These are phyloP conservation scores for Aspergillus homomorphus DNA, from an alignment of 495 filamentous ascomycete species.

Conservation along the genomic window DNA sequence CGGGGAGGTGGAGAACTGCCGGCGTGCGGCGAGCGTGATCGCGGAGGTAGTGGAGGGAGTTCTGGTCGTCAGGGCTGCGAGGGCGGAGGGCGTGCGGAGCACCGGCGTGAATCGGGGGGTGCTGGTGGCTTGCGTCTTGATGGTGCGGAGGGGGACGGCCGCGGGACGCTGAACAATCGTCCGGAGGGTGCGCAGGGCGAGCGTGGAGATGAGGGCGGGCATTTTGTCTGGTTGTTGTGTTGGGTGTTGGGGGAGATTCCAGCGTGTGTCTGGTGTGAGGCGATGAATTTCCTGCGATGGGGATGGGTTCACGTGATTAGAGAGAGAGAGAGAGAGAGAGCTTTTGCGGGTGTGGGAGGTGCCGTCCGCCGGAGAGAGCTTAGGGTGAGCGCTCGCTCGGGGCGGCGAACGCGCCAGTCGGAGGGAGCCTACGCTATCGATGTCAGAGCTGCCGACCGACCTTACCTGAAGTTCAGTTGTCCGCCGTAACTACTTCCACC, in stretches of 20 bases:
- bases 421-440: slow-evolving; percentile 14
- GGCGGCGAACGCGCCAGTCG: slow-evolving; percentile 31
- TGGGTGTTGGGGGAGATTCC: not conserved
- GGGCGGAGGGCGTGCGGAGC: slow-evolving; percentile 32
- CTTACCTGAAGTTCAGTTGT: not conserved
- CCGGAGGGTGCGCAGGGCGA: slow-evolving; percentile 40
- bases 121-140: slow-evolving; percentile 19
- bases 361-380: slow-evolving; percentile 29
- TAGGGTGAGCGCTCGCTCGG: too few species aligned
- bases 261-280: not conserved
- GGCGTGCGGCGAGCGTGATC: slow-evolving; percentile 7
- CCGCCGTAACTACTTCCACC: not conserved
- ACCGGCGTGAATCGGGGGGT: slow-evolving; percentile 36
- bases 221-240: slow-evolving; percentile 19
- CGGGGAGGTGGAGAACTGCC: slow-evolving; percentile 46
- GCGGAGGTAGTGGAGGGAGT: not conserved
- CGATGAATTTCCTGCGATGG: slow-evolving; percentile 17
- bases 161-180: slow-evolving; percentile 34
- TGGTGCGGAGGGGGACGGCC: slow-evolving; percentile 16
- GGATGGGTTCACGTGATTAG: slow-evolving; percentile 25
- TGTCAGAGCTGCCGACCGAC: slow-evolving; percentile 16
- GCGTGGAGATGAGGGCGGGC: slow-evolving; percentile 37
- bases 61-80: slow-evolving; percentile 2
- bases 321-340: not conserved
- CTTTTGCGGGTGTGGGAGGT: slow-evolving; percentile 29